Base-by-base conservation (phyloP, 495 filamentous ascomycete genomes). In the Coniosporium apollinis region DNA sequence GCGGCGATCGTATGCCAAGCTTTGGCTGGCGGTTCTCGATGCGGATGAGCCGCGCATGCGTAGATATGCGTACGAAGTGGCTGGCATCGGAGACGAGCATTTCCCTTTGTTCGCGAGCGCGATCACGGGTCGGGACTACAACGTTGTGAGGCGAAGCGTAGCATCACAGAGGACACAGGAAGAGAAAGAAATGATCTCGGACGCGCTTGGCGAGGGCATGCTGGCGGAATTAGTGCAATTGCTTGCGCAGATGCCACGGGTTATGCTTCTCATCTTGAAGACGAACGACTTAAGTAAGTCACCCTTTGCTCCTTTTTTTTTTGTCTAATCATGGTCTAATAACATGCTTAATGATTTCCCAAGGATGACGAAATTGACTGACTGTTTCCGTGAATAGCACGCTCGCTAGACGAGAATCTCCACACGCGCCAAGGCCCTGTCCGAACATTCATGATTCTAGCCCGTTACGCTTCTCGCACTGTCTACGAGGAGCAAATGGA, bases 1-100 rank as follows among this genome's bases (percentile, higher is more conserved):
- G 2, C 76, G 82, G 33, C 71, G 84, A 7, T 79, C 76, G 31
- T 99, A 99, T 52, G 91, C 91, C 26, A 93, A 96, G 58, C 72
- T 99, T 46, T 99, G 91, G 91, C 70, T 99, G 1, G 84, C 91
- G 1, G 81, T 99, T 11, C 79, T 99, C 35, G 80, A 96, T 42
- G 74, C 76, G 0, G 79, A 96, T 41, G 74, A 91, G 50, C 55
- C 65, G 2, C 61, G 62, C 14, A 94, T 94, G 87, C 77, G 84
- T 38, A 74, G 79, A 41, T 92, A 92, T 52, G 81, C 86, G 1
- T 62, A 74, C 43, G 79, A 87, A 49, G 84, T 96, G 9, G 91
- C 87, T 2, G 84, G 83, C 19, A 70, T 96, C 31, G 79, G 64
- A 4, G 85, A 96, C 40, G 82, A 87, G 42, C 79, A 94, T 49